phyloP scores from a whole-genome alignment of 2,329 filamentous ascomycete species.

The Fusarium coffeatum region DNA sequence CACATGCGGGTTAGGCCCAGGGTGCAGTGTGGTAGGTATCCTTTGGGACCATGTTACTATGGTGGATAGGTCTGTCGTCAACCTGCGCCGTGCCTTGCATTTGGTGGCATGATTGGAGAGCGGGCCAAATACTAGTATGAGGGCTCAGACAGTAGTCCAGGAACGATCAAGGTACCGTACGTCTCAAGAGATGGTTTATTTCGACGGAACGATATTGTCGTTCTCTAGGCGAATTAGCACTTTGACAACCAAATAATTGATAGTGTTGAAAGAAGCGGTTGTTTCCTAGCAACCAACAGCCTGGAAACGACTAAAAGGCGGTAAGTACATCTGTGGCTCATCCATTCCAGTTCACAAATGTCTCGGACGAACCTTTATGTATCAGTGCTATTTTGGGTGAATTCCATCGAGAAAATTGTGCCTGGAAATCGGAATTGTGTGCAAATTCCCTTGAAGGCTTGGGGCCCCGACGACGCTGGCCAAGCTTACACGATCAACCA shows the following conservation, averaged over 20 bases:
- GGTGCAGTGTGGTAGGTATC: slow-evolving; percentile 32
- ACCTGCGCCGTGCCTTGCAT: slow-evolving; percentile 48
- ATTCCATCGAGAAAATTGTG: slow-evolving; percentile 11
- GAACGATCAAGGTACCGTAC: slow-evolving; percentile 40
- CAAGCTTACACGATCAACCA: slow-evolving; percentile 18
- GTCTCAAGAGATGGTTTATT: slow-evolving; percentile 20
- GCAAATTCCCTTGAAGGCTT: slow-evolving; percentile 10
- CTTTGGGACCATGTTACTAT: slow-evolving; percentile 33
- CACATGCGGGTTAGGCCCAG: slow-evolving; percentile 18
- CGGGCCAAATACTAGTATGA: slow-evolving; percentile 39
- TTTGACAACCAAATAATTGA: not conserved
- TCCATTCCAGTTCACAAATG: slow-evolving; percentile 23
- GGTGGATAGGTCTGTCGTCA: slow-evolving; percentile 44
- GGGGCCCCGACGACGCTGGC: slow-evolving; percentile 12
- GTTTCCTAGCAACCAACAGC: slow-evolving; percentile 21
- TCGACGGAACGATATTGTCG: not conserved
- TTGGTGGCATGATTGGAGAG: slow-evolving; percentile 46
- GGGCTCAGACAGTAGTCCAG: slow-evolving; percentile 39
- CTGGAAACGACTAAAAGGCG: slow-evolving; percentile 14
- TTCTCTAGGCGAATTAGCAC: not conserved
- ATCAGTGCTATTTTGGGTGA: slow-evolving; percentile 18
- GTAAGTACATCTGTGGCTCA: slow-evolving; percentile 20
- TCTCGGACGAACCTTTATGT: slow-evolving; percentile 7
- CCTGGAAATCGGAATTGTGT: slow-evolving; percentile 19
- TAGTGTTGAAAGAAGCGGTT: slow-evolving; percentile 2